phyloP scores from a whole-genome alignment of 2,329 filamentous ascomycete species.

The Ophiocordyceps sinensis region DNA sequence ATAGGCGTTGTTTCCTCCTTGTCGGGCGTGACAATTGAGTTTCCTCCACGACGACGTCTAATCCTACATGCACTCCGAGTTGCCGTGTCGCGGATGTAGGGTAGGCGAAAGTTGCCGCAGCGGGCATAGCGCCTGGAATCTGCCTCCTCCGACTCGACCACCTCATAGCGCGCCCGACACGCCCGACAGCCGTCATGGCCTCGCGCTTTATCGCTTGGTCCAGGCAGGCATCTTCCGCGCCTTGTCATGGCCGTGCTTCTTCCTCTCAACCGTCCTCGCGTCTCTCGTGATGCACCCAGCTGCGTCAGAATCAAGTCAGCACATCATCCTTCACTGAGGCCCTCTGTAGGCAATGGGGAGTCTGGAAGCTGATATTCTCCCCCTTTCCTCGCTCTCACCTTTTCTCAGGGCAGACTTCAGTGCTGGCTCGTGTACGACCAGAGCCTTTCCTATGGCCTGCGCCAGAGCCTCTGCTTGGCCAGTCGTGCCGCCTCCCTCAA shows the following conservation, averaged over 20 bases:
- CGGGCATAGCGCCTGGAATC: not conserved
- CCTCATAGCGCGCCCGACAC: not conserved
- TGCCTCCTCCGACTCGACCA: not conserved
- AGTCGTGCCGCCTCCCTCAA: conserved; percentile 77
- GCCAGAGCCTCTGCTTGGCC: conserved; percentile 93
- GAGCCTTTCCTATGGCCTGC: conserved; percentile 72
- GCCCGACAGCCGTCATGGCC: not conserved
- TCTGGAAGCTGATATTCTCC: not conserved
- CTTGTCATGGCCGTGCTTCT: conserved; percentile 94
- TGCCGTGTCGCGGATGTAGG: no score
- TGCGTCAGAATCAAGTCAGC: conserved; percentile 24
- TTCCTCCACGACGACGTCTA: no score
- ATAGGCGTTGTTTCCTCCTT: no score
- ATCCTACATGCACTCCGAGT: no score
- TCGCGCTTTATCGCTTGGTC: conserved; percentile 61
- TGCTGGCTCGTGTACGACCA: conserved; percentile 82
- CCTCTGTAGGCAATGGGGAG: not conserved
- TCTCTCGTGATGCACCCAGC: conserved; percentile 89
- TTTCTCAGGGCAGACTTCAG: conserved; percentile 76
- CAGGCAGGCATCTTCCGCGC: conserved; percentile 95
- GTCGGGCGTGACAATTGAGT: no score
- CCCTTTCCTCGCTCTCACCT: conserved; percentile 45
- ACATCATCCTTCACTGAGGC: not conserved
- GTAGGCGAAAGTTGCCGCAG: not conserved
- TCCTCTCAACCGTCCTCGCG: conserved; percentile 84